Evolutionary conservation across 2,329 filamentous ascomycete genomes (phyloP).

Genomic region (Pseudopyricularia cyperi): DNA sequence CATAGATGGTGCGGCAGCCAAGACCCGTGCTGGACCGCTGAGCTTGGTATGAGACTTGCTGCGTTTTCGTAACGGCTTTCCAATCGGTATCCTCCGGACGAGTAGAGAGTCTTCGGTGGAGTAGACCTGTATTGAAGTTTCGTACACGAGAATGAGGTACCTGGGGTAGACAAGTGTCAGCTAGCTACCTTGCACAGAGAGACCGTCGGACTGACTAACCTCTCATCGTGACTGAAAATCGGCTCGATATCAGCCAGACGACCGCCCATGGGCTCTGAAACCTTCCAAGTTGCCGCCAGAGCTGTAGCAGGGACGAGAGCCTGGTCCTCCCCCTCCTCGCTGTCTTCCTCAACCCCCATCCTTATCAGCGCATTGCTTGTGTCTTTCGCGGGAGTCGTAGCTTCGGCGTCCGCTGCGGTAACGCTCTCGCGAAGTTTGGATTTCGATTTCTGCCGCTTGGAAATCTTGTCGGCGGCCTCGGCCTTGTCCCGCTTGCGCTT

Average conservation of each 20-base stretch:
- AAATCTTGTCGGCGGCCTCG: constrained; percentile 10
- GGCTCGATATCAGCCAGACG: constrained; percentile 53
- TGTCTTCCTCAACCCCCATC: constrained; percentile 5
- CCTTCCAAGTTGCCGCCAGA: constrained; percentile 30
- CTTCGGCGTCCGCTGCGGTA: neutral
- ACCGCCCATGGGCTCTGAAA: constrained; percentile 53
- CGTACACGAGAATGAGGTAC: constrained; percentile 62
- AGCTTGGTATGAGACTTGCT: constrained; percentile 11
- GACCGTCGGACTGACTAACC: constrained; percentile 25
- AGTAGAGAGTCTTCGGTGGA: constrained; percentile 71
- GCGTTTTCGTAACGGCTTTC: constrained; percentile 19
- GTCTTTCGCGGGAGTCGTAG: neutral
- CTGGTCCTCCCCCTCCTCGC: constrained; percentile 4
- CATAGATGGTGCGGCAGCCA: constrained; percentile 26
- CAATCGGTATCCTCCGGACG: constrained; percentile 54
- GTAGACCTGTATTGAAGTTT: constrained; percentile 67
- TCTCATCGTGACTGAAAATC: constrained; percentile 47
- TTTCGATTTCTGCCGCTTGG: constrained; percentile 13
- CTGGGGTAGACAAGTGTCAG: constrained; percentile 16
- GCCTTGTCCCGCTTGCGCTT: constrained; percentile 19
- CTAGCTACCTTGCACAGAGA: constrained; percentile 1
- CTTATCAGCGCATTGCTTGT: neutral
- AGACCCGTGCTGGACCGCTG: constrained; percentile 18
- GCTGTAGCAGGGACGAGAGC: neutral
- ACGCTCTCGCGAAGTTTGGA: constrained; percentile 4